Evolutionary conservation across 139 green algal genomes (phyloP), one percentile per base, ranked within the genome.

Genomic region (Trebouxia sp.): DNA sequence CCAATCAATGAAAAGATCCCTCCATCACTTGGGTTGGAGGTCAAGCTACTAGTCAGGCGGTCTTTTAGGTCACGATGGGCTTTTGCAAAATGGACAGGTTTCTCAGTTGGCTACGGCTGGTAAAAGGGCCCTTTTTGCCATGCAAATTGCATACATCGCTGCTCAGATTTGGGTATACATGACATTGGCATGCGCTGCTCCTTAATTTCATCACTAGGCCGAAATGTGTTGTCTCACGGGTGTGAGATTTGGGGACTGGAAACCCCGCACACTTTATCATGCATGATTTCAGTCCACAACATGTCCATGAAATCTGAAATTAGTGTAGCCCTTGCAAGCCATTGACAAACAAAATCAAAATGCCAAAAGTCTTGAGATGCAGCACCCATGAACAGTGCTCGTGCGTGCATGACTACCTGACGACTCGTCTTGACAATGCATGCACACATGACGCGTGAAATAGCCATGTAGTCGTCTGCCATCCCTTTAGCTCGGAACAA

Each of bases 141-240:
- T 75, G 65, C 69, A 56, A 4, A n/a, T n/a, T n/a, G n/a, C n/a
- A n/a, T n/a, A n/a, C n/a, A 78, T 26, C 69, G 69, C 4, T 78
- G 69, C 38, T 55, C n/a, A 26, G 39, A 56, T 4, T 26, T 6
- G 3, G 22, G 7, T 22, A 35, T 56, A 0, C 11, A 41, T 43
- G 39, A 43, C 24, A 37, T 32, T 6, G 7, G 55, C 7, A 14
- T 37, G 7, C 6, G 35, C 20, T 51, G 35, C 9, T 37, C 42
- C 28, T 28, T 78, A 42, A 62, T 55, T 48, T 41, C 42, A n/a
- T 47, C 41, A 8, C 35, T 53, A 8, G 67, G 53, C 0, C 38
- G 32, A 24, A 37, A 37, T 24, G 38, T 56, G 7, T 22, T 76
- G 3, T 56, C 67, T 37, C 55, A 76, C 24, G 17, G 67, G 9